These are phyloP conservation scores for Cyclotella kingstonii DNA, from an alignment of 108 stramenopile species.

Conservation along the genomic window DNA sequence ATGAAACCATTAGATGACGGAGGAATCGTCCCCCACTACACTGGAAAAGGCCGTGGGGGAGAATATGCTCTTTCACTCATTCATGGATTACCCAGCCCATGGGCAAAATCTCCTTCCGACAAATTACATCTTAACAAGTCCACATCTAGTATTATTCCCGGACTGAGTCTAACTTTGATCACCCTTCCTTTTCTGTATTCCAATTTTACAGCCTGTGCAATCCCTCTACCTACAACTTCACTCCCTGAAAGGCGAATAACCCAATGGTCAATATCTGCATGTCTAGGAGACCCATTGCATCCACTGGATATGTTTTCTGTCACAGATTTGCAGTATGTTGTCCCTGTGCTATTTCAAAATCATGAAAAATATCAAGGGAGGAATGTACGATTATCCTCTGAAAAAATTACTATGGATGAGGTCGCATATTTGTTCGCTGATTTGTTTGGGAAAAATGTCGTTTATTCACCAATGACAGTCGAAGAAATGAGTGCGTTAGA, in stretches of 20 bases:
- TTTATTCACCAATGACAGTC: conserved; percentile 58
- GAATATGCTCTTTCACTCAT: conserved; percentile 30
- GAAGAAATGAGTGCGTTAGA: conserved; percentile 47
- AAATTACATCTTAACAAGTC: background rate
- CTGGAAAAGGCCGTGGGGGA: conserved; percentile 55
- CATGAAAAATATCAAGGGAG: conserved; percentile 26
- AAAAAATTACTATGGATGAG: conserved; percentile 56
- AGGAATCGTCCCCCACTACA: conserved; percentile 58
- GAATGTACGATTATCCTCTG: conserved; percentile 41
- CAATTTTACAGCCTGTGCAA: conserved; percentile 52
- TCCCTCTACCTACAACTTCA: conserved; percentile 38
- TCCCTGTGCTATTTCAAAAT: conserved; percentile 36
- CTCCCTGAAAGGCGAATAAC: conserved; percentile 15
- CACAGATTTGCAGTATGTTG: conserved; percentile 44
- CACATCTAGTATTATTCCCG: conserved; percentile 20
- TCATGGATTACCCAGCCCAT: conserved; percentile 18
- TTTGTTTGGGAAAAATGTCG: conserved; percentile 64
- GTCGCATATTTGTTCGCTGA: conserved; percentile 50
- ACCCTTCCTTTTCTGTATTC: conserved; percentile 59
- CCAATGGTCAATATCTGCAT: conserved; percentile 56
- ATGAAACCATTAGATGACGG: conserved; percentile 63
- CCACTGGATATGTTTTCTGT: conserved; percentile 55
- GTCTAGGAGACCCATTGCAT: conserved; percentile 45
- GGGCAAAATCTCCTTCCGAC: background rate
- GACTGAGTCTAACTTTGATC: conserved; percentile 44